Evolutionary conservation across 805 yeast genomes (phyloP).

Genomic region (Myxozyma monticola): DNA sequence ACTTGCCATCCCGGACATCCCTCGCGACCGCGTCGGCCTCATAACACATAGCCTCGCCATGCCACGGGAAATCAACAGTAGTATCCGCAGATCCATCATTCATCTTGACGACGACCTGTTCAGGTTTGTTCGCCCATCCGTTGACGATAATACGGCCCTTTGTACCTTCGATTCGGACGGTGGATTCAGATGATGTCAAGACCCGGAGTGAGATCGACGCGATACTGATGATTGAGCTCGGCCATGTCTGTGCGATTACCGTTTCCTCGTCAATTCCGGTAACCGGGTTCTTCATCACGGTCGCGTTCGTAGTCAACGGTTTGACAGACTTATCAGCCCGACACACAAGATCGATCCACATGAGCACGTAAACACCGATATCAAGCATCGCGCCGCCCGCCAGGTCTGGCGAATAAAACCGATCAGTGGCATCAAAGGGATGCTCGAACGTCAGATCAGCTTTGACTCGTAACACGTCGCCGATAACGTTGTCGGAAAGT

Average conservation of each 20-base stretch:
- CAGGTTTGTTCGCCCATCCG: no score
- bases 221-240: conserved; percentile 5
- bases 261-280: conserved; percentile 16
- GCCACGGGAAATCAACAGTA: background rate
- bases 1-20: background rate
- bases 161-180: conserved; percentile 32
- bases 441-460: background rate
- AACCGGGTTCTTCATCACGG: conserved; percentile 3
- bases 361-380: background rate
- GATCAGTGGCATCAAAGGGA: background rate
- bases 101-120: no score
- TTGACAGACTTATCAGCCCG: conserved; percentile 11
- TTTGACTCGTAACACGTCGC: background rate
- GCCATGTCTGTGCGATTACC: conserved; percentile 13
- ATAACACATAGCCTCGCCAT: background rate
- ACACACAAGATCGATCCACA: conserved; percentile 38
- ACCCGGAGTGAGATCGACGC: conserved; percentile 4
- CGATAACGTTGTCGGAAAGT: background rate
- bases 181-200: no score
- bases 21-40: background rate
- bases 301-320: conserved; percentile 4
- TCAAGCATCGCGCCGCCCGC: background rate
- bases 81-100: no score
- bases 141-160: conserved; percentile 29
- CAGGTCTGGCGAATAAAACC: background rate